phyloP scores from a whole-genome alignment of 2,329 filamentous ascomycete genomes.

The Alternaria conjuncta region DNA sequence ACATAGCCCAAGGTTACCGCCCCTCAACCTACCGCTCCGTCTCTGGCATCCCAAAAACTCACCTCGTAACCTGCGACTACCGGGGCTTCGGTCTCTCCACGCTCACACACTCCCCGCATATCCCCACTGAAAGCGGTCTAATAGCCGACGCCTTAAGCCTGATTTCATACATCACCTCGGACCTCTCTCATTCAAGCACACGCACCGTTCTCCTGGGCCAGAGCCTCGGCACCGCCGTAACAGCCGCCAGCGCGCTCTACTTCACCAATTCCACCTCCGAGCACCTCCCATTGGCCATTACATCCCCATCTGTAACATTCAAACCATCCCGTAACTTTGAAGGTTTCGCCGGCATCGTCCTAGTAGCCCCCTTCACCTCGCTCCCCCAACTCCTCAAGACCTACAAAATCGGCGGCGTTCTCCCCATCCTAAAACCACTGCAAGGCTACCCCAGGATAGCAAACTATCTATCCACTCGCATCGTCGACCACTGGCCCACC shows the following conservation, averaged over 20 bases:
- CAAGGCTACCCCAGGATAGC: constrained; percentile 69
- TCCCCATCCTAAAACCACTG: constrained; percentile 82
- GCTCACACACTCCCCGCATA: constrained; percentile 57
- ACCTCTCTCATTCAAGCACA: constrained; percentile 68
- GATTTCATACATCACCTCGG: constrained; percentile 73
- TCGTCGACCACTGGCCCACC: constrained; percentile 85
- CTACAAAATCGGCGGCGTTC: constrained; percentile 78
- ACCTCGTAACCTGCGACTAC: constrained; percentile 90
- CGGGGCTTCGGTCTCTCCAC: constrained; percentile 84
- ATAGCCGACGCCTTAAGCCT: constrained; percentile 78
- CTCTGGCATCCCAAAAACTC: constrained; percentile 70
- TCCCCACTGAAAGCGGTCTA: constrained; percentile 78
- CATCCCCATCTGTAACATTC: not conserved
- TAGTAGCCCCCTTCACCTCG: constrained; percentile 80
- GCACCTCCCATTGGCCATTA: constrained; percentile 40
- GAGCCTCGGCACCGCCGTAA: constrained; percentile 86
- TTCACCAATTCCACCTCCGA: constrained; percentile 57
- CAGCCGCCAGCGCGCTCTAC: constrained; percentile 74
- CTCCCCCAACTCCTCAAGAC: constrained; percentile 74
- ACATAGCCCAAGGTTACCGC: constrained; percentile 78
- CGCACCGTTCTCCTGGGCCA: constrained; percentile 85
- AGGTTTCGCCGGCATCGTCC: constrained; percentile 80
- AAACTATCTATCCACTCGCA: constrained; percentile 64
- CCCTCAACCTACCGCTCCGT: constrained; percentile 79
- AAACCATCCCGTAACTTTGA: constrained; percentile 3